These are phyloP conservation scores for Uronychia binucleata DNA, from an alignment of 73 alveolate species.

Conservation along the genomic window DNA sequence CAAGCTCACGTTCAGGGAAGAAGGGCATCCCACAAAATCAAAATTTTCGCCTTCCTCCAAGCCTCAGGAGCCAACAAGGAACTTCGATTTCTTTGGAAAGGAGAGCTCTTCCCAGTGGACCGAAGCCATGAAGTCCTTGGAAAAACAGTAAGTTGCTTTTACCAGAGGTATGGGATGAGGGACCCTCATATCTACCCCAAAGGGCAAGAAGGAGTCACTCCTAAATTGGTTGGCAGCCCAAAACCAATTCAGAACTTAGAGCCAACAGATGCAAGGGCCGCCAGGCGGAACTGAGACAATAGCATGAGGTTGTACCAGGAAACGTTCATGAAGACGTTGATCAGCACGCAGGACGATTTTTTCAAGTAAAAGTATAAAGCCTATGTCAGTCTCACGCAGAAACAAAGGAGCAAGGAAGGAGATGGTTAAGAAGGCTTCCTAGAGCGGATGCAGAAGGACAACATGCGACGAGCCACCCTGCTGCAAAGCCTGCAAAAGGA, in stretches of 20 bases:
- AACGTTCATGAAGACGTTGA: neutral
- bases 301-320: neutral
- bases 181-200: neutral
- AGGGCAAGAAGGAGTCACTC: neutral
- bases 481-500: too few relatives aligned
- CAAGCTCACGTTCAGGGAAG: neutral
- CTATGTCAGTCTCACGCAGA: too few relatives aligned
- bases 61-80: neutral
- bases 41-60: neutral
- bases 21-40: neutral
- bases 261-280: neutral
- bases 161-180: neutral
- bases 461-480: neutral
- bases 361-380: neutral
- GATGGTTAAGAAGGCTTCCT: neutral
- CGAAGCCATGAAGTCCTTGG: neutral
- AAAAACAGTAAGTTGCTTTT: neutral
- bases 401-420: neutral
- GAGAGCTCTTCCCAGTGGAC: neutral
- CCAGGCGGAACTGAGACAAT: neutral
- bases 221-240: too few relatives aligned
- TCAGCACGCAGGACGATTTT: neutral
- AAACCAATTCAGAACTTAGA: neutral
- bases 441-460: neutral
- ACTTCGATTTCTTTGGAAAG: neutral